These are phyloP conservation scores for Naganishia friedmannii DNA, from an alignment of 768 basidiomycete genomes.

Conservation along the genomic window DNA sequence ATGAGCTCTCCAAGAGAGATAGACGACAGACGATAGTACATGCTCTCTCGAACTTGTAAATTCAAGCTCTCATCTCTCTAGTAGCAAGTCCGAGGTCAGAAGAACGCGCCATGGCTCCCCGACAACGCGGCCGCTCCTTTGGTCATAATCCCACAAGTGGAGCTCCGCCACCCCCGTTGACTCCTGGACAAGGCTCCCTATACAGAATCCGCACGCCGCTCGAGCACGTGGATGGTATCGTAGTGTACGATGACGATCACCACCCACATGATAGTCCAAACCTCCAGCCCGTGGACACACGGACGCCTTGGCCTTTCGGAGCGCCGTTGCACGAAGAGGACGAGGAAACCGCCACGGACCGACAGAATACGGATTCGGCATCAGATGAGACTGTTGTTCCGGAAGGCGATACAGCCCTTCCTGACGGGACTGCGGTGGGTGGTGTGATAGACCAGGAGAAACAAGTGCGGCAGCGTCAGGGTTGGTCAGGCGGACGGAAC, in stretches of 20 bases:
- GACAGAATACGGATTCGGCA: not conserved
- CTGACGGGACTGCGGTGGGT: not conserved
- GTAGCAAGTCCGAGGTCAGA: not conserved
- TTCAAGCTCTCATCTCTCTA: not conserved
- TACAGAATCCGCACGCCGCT: slow-evolving; percentile 25
- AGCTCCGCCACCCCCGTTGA: not conserved
- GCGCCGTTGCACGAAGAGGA: slow-evolving; percentile 15
- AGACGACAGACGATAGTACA: too few relatives aligned
- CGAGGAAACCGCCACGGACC: not conserved
- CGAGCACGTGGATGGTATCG: slow-evolving; percentile 25
- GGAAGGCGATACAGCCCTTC: not conserved
- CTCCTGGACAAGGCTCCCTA: not conserved
- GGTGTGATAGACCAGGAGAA: not conserved
- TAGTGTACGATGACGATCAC: slow-evolving; percentile 25
- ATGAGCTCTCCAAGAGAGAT: not conserved
- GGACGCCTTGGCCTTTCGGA: slow-evolving; percentile 17
- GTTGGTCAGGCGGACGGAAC: not conserved
- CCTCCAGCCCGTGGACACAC: not conserved
- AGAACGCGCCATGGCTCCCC: not conserved
- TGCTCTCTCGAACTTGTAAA: not conserved
- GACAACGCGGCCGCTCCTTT: slow-evolving; percentile 18
- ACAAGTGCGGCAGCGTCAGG: slow-evolving; percentile 9
- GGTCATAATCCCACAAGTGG: slow-evolving; percentile 5
- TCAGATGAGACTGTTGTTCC: not conserved
- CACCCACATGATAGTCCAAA: slow-evolving; percentile 16